Evolutionary conservation across 495 filamentous ascomycete species (phyloP).

Genomic region (Gamarada debralockiae): DNA sequence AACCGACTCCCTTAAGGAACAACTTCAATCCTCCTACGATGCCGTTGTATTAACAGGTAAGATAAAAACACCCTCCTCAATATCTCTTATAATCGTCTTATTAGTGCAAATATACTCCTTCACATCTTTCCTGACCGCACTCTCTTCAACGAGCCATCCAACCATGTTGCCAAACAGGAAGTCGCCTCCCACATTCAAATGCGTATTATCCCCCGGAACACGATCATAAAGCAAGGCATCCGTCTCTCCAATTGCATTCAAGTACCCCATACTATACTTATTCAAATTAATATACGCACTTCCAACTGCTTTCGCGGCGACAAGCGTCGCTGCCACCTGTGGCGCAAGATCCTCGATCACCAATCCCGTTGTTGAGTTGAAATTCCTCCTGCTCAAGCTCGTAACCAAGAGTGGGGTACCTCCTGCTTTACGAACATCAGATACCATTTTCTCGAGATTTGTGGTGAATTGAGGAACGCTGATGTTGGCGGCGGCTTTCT

Average conservation of each 20-base stretch:
- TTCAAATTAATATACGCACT: conserved; percentile 41
- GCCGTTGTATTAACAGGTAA: conserved; percentile 13
- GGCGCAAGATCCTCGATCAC: conserved; percentile 37
- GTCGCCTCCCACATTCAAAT: conserved; percentile 39
- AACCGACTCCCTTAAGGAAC: too few species aligned
- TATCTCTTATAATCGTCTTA: conserved; percentile 26
- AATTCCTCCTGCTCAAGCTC: conserved; percentile 37
- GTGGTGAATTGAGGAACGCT: conserved; percentile 31
- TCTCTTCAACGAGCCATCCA: conserved; percentile 32
- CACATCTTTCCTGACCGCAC: conserved; percentile 15
- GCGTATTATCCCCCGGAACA: conserved; percentile 36
- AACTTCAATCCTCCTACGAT: too few species aligned
- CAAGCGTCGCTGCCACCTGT: conserved; percentile 35
- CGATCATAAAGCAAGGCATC: conserved; percentile 39
- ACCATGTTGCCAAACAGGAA: conserved; percentile 46
- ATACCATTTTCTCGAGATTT: conserved; percentile 38
- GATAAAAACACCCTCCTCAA: conserved; percentile 32
- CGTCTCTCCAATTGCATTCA: conserved; percentile 39
- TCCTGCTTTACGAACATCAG: conserved; percentile 33
- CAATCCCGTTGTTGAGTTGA: conserved; percentile 26
- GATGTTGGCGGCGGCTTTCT: conserved; percentile 38
- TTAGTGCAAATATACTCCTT: conserved; percentile 27
- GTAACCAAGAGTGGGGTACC: conserved; percentile 42
- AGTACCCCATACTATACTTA: conserved; percentile 34
- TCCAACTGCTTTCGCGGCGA: conserved; percentile 28